These are phyloP conservation scores for Nematodospora valgi DNA, from an alignment of 805 yeast genomes.

Conservation along the genomic window DNA sequence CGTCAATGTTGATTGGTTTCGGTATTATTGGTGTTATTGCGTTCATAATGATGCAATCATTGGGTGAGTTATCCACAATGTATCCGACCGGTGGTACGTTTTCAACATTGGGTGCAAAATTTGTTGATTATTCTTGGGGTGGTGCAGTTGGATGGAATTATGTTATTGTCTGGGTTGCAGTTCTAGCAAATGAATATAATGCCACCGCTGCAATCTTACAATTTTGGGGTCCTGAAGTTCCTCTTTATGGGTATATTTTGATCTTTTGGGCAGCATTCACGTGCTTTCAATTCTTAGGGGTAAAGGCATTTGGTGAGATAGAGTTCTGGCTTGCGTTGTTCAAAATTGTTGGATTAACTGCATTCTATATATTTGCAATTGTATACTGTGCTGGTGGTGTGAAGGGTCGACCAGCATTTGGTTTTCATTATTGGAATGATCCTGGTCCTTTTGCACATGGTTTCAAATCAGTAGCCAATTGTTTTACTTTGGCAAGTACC, in stretches of 20 bases:
- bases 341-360: slow-evolving; percentile 45
- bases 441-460: slow-evolving; percentile 45
- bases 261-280: slow-evolving; percentile 52
- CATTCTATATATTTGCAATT: slow-evolving; percentile 51
- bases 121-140: slow-evolving; percentile 55
- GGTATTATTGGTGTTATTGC: slow-evolving; percentile 52
- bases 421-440: slow-evolving; percentile 41
- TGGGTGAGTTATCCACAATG: slow-evolving; percentile 55
- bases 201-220: slow-evolving; percentile 47
- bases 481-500: slow-evolving; percentile 58
- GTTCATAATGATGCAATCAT: slow-evolving; percentile 49
- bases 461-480: slow-evolving; percentile 53
- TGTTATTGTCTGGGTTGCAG: slow-evolving; percentile 55
- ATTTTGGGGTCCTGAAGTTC: slow-evolving; percentile 50
- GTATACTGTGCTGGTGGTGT: slow-evolving; percentile 44
- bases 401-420: slow-evolving; percentile 34
- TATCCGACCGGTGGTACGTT: slow-evolving; percentile 53
- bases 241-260: slow-evolving; percentile 53
- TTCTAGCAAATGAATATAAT: slow-evolving; percentile 53
- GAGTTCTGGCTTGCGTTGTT: slow-evolving; percentile 52
- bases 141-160: slow-evolving; percentile 54
- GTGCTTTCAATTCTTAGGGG: slow-evolving; percentile 48
- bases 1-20: slow-evolving; percentile 50
- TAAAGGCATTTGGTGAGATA: slow-evolving; percentile 53
- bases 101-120: slow-evolving; percentile 48